These are phyloP conservation scores for Puccinia horiana DNA, from an alignment of 1,284 basidiomycete genomes.

Conservation along the genomic window DNA sequence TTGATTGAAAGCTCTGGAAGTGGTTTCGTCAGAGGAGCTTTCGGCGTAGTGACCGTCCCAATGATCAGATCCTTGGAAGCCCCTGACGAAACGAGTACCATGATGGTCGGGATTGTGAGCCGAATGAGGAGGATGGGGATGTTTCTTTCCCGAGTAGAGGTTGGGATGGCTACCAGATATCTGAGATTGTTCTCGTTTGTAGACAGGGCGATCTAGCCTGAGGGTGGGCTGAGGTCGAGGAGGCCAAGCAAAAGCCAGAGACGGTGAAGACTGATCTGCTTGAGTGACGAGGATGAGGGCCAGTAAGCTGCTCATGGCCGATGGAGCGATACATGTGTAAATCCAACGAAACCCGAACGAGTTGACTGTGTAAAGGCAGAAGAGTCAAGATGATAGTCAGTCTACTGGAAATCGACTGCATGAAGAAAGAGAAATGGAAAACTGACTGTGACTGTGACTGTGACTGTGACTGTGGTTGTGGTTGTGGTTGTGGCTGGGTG, in stretches of 20 bases:
- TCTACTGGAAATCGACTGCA: no score
- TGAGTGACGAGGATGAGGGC: conserved; percentile 43
- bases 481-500: no score
- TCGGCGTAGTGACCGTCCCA: neutral
- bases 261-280: conserved; percentile 42
- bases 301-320: conserved; percentile 32
- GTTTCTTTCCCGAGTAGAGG: conserved; percentile 9
- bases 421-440: no score
- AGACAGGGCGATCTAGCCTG: conserved; percentile 42
- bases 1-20: neutral
- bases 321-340: no score
- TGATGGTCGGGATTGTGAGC: conserved; percentile 10
- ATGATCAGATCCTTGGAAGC: neutral
- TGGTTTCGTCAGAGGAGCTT: conserved; percentile 29
- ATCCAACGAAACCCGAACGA: no score
- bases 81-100: neutral
- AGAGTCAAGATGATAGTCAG: no score
- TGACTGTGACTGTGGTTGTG: no score
- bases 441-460: no score
- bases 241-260: conserved; percentile 46
- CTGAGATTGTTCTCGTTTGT: conserved; percentile 32
- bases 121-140: neutral
- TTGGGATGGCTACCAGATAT: conserved; percentile 21
- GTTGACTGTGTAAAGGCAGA: no score
- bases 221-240: conserved; percentile 38